These are phyloP conservation scores for Arthrinium phaeospermum DNA, from an alignment of 2,329 filamentous ascomycete genomes.

Conservation along the genomic window DNA sequence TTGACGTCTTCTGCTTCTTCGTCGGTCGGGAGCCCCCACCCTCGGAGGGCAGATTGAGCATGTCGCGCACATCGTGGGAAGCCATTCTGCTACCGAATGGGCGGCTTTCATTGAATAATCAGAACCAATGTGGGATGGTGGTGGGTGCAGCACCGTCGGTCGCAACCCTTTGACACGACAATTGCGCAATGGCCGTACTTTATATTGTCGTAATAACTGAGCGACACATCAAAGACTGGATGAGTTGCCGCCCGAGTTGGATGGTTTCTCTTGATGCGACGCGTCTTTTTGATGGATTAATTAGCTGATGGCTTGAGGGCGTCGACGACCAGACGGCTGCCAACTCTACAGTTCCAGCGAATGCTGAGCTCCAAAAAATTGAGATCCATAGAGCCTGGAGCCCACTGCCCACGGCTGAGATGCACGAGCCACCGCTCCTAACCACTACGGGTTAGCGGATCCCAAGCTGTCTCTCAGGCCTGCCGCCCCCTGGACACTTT, in stretches of 20 bases:
- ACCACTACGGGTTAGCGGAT: neutral
- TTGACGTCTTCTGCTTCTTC: slow-evolving; percentile 77
- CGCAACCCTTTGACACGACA: neutral
- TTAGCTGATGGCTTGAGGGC: neutral
- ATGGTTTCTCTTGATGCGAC: neutral
- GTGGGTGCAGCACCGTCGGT: neutral
- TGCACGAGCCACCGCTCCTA: neutral
- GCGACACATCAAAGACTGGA: neutral
- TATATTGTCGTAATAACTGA: neutral
- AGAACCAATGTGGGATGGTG: neutral
- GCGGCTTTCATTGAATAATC: neutral
- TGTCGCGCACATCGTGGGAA: slow-evolving; percentile 83
- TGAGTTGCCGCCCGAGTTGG: neutral
- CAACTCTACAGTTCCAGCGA: neutral
- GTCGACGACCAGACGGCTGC: neutral
- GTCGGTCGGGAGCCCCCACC: slow-evolving; percentile 59
- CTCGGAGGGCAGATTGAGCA: slow-evolving; percentile 78
- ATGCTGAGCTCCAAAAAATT: slow-evolving; percentile 3
- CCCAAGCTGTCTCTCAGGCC: neutral
- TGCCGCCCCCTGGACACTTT: slow-evolving; percentile 5
- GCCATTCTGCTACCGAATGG: slow-evolving; percentile 55
- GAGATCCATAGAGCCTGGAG: slow-evolving; percentile 4
- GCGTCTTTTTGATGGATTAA: slow-evolving; percentile 14
- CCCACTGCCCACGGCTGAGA: neutral
- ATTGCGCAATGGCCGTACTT: neutral